phyloP scores from a whole-genome alignment of 306 rosid genomes.

The Vicia faba region DNA sequence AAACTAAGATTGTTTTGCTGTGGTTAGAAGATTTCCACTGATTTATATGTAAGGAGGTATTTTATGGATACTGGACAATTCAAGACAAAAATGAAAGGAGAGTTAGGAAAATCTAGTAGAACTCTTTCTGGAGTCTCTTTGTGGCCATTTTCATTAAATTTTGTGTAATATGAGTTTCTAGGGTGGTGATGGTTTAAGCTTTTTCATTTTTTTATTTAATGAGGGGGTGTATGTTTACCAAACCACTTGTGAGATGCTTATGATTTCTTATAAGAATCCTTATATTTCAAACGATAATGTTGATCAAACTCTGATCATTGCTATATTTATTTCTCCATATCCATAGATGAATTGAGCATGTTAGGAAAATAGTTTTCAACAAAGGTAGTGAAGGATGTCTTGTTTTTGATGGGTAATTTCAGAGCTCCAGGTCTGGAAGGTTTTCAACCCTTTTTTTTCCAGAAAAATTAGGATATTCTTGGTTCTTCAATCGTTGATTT shows the following conservation, averaged over 20 bases:
- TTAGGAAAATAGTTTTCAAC: too few species aligned
- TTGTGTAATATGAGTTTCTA: background rate
- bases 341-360: too few species aligned
- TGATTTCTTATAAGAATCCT: too few species aligned
- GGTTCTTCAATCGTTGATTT: too few species aligned
- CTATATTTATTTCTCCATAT: too few species aligned
- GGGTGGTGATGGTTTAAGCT: background rate
- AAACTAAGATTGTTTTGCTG: background rate
- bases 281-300: too few species aligned
- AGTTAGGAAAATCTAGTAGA: background rate
- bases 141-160: background rate
- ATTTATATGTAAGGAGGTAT: background rate
- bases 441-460: too few species aligned
- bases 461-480: too few species aligned
- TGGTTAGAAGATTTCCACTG: background rate
- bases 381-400: too few species aligned
- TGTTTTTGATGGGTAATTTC: too few species aligned
- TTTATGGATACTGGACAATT: background rate
- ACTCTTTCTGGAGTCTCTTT: background rate
- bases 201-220: background rate
- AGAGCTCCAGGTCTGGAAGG: too few species aligned
- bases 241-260: background rate
- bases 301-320: too few species aligned
- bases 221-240: background rate
- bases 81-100: background rate